phyloP scores from a whole-genome alignment of 257 asterid genomes.

The Rhazya stricta region DNA sequence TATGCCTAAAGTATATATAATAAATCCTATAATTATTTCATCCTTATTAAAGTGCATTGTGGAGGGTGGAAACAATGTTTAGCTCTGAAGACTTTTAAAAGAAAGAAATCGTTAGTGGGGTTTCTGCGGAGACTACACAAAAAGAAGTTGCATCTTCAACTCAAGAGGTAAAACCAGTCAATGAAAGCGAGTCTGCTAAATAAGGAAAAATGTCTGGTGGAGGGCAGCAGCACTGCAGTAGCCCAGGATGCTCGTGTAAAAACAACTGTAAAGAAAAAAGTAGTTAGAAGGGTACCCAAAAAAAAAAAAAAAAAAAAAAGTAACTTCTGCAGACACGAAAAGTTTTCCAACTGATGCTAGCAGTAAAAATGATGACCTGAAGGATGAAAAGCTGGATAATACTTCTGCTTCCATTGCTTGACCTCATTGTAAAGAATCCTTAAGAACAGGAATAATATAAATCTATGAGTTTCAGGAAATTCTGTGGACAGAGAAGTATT shows the following conservation, averaged over 20 bases:
- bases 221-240: constrained; percentile 27
- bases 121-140: constrained; percentile 29
- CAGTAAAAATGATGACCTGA: constrained; percentile 26
- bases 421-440: too few species aligned
- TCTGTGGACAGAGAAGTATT: too few species aligned
- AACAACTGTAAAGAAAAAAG: constrained; percentile 61
- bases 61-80: too few species aligned
- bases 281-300: constrained; percentile 66
- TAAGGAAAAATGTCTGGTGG: constrained; percentile 32
- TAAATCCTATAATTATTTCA: too few species aligned
- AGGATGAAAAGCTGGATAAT: constrained; percentile 29
- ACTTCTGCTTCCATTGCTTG: too few species aligned
- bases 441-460: too few species aligned
- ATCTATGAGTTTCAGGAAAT: too few species aligned
- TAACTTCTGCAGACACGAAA: constrained; percentile 32
- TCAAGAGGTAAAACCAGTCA: constrained; percentile 31
- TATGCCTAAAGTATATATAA: too few species aligned
- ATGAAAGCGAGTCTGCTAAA: constrained; percentile 35
- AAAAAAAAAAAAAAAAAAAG: too few species aligned
- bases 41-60: too few species aligned
- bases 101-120: constrained; percentile 56
- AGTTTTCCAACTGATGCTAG: constrained; percentile 28
- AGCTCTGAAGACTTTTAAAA: constrained; percentile 49
- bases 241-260: constrained; percentile 45
- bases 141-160: constrained; percentile 33